phyloP scores from a whole-genome alignment of 192 early-diverging fungal genomes.

The Backusella luteola region DNA sequence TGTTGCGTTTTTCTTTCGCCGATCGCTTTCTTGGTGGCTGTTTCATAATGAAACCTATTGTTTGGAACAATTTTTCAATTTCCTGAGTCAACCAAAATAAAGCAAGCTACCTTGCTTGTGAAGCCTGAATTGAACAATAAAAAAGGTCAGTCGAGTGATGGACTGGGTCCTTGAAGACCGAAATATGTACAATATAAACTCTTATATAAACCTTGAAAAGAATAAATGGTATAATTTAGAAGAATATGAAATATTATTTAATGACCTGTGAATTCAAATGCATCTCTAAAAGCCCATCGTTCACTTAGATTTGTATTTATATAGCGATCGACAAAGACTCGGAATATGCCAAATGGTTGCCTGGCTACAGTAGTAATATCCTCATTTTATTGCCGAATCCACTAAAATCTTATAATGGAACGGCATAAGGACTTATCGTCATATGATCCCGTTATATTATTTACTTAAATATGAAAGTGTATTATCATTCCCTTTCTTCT shows the following conservation, averaged over 20 bases:
- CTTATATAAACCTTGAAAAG: neutral
- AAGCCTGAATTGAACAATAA: neutral
- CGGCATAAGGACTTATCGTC: neutral
- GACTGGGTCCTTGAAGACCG: neutral
- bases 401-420: neutral
- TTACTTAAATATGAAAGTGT: neutral
- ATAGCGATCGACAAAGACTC: neutral
- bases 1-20: neutral
- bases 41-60: neutral
- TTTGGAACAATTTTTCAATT: neutral
- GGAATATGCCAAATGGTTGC: neutral
- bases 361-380: neutral
- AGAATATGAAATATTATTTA: neutral
- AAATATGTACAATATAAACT: neutral
- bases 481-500: neutral
- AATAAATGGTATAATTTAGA: neutral
- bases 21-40: neutral
- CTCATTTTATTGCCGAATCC: neutral
- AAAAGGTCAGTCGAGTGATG: neutral
- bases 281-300: neutral
- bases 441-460: neutral
- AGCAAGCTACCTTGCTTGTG: neutral
- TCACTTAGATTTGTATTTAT: too few species aligned
- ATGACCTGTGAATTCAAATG: neutral
- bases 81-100: neutral